phyloP scores from a whole-genome alignment of 2,329 filamentous ascomycete species.

The Aspergillus sp. region DNA sequence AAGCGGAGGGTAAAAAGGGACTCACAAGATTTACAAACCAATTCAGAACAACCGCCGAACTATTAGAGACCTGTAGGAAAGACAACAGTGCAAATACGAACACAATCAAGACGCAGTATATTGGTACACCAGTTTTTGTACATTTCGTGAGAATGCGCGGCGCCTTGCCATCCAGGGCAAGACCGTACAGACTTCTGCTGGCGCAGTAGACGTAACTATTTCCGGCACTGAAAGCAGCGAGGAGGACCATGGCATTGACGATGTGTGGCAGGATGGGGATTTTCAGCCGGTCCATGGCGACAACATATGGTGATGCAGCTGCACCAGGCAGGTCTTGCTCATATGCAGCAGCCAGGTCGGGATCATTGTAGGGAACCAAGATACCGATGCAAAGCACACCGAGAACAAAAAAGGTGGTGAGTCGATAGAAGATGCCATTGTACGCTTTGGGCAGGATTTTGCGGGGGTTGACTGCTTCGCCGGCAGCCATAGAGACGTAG shows the following conservation, averaged over 20 bases:
- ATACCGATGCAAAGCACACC: constrained; percentile 73
- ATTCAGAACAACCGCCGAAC: constrained; percentile 66
- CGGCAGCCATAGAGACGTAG: constrained; percentile 66
- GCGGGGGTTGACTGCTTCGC: constrained; percentile 71
- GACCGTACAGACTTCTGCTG: constrained; percentile 67
- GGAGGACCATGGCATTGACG: constrained; percentile 72
- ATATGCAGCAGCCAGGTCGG: constrained; percentile 63
- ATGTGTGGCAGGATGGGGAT: constrained; percentile 68
- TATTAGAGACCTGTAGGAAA: constrained; percentile 71
- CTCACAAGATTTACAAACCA: constrained; percentile 69
- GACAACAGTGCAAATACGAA: constrained; percentile 69
- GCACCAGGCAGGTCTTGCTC: constrained; percentile 62
- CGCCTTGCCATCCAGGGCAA: constrained; percentile 69
- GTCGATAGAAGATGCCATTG: constrained; percentile 76
- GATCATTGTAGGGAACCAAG: constrained; percentile 69
- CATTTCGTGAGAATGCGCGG: constrained; percentile 67
- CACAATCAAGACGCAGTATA: constrained; percentile 70
- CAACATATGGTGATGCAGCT: constrained; percentile 69
- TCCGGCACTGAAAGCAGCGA: constrained; percentile 68
- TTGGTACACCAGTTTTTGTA: constrained; percentile 67
- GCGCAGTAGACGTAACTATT: constrained; percentile 71
- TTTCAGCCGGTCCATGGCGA: constrained; percentile 66
- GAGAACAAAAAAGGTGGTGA: constrained; percentile 74
- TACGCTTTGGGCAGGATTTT: constrained; percentile 71
- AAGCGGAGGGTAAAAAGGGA: neutral